phyloP scores from a whole-genome alignment of 169 alveolate genomes.

The Eimeria acervulina region DNA sequence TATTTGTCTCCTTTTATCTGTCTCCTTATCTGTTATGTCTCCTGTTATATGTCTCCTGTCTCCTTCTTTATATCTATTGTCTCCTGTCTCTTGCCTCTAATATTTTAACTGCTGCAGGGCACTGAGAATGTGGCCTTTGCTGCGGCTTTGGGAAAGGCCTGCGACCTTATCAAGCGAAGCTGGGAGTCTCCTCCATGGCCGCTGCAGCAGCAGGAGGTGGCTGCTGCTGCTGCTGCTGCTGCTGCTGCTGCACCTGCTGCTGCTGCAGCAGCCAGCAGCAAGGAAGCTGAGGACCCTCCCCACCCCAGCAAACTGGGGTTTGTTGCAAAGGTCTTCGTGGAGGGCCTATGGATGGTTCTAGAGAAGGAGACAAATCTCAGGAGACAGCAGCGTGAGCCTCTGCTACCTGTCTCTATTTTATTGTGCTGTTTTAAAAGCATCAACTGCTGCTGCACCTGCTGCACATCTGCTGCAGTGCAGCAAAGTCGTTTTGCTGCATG shows the following conservation, averaged over 20 bases:
- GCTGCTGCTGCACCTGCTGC: neutral
- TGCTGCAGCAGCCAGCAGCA: neutral
- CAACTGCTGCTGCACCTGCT: too few species aligned
- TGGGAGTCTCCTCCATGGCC: conserved; percentile 10
- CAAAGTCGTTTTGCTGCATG: too few species aligned
- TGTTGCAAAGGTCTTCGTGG: neutral
- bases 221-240: neutral
- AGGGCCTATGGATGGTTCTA: neutral
- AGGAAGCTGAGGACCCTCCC: neutral
- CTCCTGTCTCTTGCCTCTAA: neutral
- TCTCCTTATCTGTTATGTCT: too few species aligned
- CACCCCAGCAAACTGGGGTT: conserved; percentile 53
- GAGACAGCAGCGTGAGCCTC: neutral
- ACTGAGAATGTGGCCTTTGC: conserved; percentile 80
- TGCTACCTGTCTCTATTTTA: neutral
- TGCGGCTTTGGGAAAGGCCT: conserved; percentile 74
- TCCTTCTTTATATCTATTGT: neutral
- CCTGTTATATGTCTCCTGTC: neutral
- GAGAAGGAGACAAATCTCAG: neutral
- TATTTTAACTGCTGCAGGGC: conserved; percentile 19
- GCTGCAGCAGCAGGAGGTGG: neutral
- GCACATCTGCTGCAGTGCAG: too few species aligned
- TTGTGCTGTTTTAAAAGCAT: neutral
- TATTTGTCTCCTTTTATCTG: too few species aligned
- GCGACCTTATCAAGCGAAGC: conserved; percentile 33